Conservation (phyloP, 306 rosid species). For the Phaseolus lunatus region DNA sequence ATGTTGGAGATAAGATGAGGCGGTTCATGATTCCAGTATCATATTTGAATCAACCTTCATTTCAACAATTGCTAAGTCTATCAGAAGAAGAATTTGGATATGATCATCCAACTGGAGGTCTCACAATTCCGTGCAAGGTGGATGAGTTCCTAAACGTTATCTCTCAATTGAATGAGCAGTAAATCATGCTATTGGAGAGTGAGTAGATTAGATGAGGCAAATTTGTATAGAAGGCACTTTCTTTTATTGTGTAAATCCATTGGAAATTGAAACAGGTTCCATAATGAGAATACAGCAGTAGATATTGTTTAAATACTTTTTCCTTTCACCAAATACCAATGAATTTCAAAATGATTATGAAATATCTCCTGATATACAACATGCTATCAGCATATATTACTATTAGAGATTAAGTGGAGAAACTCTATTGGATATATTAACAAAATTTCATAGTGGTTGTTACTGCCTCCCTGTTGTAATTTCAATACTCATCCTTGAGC, state of each 20-base stretch:
- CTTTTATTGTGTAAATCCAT: not conserved
- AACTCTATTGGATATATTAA: not conserved
- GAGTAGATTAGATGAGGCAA: conserved; percentile 29
- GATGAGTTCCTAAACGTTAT: not conserved
- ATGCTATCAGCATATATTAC: not conserved
- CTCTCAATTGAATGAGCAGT: not conserved
- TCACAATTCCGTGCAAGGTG: not conserved
- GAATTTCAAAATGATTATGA: not conserved
- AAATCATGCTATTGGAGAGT: not conserved
- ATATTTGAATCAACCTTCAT: conserved; percentile 47
- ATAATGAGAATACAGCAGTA: not conserved
- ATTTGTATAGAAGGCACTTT: conserved; percentile 9
- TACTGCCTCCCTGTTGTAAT: not conserved
- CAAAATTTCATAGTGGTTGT: no score
- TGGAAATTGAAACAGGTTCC: not conserved
- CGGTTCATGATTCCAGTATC: conserved; percentile 47
- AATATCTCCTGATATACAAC: not conserved
- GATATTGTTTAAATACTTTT: not conserved
- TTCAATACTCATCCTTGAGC: not conserved
- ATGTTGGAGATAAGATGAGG: conserved; percentile 49
- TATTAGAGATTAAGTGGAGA: not conserved
- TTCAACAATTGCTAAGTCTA: conserved; percentile 15
- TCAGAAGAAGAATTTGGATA: not conserved
- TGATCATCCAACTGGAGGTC: not conserved
- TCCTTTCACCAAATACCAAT: not conserved